phyloP scores from a whole-genome alignment of 2,329 filamentous ascomycete genomes.

The Chaetothyriales sp. region DNA sequence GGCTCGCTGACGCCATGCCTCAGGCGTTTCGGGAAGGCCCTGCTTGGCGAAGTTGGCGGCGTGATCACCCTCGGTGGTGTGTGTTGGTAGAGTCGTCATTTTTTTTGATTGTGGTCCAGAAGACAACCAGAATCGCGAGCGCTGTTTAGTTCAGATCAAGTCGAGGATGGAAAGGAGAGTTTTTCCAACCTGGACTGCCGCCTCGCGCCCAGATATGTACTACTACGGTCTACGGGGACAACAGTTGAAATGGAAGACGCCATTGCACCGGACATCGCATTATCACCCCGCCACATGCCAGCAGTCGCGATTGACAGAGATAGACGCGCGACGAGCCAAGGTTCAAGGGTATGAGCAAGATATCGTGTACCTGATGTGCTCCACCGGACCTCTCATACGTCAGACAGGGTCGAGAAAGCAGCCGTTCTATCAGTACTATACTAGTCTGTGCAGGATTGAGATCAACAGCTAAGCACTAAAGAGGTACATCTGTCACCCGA shows the following conservation, averaged over 20 bases:
- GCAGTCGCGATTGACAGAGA: background rate
- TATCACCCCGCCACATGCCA: background rate
- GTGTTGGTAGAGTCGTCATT: background rate
- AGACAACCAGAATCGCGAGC: background rate
- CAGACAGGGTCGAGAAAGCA: background rate
- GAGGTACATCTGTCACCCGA: background rate
- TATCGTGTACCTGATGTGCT: background rate
- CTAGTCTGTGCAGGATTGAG: background rate
- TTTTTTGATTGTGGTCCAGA: background rate
- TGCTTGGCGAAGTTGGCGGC: background rate
- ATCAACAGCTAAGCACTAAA: background rate
- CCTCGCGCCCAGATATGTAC: background rate
- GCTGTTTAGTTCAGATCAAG: background rate
- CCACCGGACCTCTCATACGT: background rate
- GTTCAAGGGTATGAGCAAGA: background rate
- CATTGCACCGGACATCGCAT: background rate
- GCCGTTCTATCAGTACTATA: background rate
- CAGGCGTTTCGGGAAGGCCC: slow-evolving; percentile 25
- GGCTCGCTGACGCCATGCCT: slow-evolving; percentile 35
- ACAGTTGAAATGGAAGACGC: background rate
- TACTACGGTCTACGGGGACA: background rate
- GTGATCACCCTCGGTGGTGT: background rate
- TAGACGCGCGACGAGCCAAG: background rate
- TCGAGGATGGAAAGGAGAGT: background rate
- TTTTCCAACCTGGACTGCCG: background rate